A percentile compares a stretch with the other conserved stretches of the same genome.
Conservation (phyloP, 2,329 filamentous ascomycete genomes). For the Mycosphaerelloides madeirae region DNA sequence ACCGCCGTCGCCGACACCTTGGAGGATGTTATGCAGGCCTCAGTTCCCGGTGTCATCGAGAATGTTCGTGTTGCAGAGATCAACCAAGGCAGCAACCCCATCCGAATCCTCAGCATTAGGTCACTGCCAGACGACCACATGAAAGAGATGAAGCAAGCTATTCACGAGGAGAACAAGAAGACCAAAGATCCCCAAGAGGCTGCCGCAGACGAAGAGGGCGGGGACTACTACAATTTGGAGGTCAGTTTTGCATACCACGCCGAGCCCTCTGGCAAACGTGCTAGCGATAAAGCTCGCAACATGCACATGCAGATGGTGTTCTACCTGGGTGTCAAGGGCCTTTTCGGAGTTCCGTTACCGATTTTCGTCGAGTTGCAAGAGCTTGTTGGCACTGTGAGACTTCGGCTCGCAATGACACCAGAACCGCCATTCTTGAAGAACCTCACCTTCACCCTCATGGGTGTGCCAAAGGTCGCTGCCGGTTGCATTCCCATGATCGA, state of each 20-base stretch:
- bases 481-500: conserved; percentile 92
- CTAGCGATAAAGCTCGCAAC: conserved; percentile 76
- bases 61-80: conserved; percentile 94
- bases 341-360: conserved; percentile 83
- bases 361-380: conserved; percentile 87
- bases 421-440: conserved; percentile 90
- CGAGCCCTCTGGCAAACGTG: conserved; percentile 62
- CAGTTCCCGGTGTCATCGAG: conserved; percentile 83
- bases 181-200: conserved; percentile 81
- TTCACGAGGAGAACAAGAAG: conserved; percentile 72
- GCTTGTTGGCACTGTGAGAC: conserved; percentile 79
- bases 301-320: conserved; percentile 98
- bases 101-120: conserved; percentile 81
- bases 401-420: conserved; percentile 79
- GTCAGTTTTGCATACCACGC: conserved; percentile 89
- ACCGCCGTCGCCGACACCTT: conserved; percentile 84
- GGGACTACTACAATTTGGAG: conserved; percentile 89
- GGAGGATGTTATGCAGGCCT: conserved; percentile 95
- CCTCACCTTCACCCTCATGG: conserved; percentile 90
- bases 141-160: conserved; percentile 73
- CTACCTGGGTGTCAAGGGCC: conserved; percentile 81
- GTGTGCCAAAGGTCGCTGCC: conserved; percentile 80
- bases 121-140: conserved; percentile 79
- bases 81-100: conserved; percentile 83
- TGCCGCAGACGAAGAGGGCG: conserved; percentile 83